Conservation (phyloP, 768 basidiomycete species). For the Tulasnella sp. region DNA sequence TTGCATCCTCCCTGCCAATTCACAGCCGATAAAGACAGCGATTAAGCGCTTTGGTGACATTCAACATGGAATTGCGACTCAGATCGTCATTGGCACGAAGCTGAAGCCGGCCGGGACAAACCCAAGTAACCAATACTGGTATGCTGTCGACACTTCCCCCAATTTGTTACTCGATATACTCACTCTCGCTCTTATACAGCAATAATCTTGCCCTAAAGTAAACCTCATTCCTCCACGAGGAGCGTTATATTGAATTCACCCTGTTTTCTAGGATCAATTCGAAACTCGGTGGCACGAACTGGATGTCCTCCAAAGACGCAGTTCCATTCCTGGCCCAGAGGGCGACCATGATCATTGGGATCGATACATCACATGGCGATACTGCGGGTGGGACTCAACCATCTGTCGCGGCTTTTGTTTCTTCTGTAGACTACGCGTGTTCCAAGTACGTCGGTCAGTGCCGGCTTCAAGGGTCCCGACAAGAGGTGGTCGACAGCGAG, state of each 20-base stretch:
- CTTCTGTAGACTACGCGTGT: not conserved
- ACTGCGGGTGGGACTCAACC: not conserved
- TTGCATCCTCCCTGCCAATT: no score
- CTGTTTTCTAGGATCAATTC: conserved; percentile 10
- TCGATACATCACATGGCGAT: conserved; percentile 3
- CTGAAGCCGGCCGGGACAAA: not conserved
- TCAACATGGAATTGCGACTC: not conserved
- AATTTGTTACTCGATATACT: not conserved
- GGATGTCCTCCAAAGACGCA: not conserved
- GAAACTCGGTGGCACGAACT: conserved; percentile 12
- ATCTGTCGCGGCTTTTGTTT: conserved; percentile 2
- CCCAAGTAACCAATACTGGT: conserved; percentile 6
- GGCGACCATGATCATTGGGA: conserved; percentile 5
- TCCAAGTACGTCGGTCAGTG: conserved; percentile 5
- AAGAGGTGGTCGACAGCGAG: not conserved
- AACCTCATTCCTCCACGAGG: not conserved
- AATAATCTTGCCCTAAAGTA: conserved; percentile 12
- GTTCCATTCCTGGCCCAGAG: not conserved
- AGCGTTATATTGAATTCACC: not conserved
- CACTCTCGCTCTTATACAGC: not conserved
- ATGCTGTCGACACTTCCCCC: not conserved
- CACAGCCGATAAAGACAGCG: not conserved
- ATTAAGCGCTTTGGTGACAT: conserved; percentile 14
- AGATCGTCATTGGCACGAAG: conserved; percentile 5
- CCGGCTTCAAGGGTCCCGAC: not conserved